Evolutionary conservation across 164 flowering plant species (phyloP).

Genomic region (Nymphaea colorata): DNA sequence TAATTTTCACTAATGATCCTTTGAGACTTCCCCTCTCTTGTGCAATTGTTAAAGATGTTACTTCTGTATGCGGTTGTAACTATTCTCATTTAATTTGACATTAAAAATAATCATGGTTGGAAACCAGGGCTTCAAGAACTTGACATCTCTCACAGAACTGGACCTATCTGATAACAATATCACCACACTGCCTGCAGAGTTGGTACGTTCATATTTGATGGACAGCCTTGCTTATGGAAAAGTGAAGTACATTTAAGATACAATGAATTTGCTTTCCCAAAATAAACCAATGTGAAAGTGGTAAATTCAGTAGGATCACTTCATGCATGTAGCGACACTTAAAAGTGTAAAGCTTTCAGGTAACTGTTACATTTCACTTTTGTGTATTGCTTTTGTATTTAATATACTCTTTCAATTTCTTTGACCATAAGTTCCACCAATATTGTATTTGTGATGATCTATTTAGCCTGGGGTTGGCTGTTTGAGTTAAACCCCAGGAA

Average conservation of each 20-base stretch:
- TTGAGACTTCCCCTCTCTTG: neutral
- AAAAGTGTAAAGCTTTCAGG: no score
- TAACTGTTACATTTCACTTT: no score
- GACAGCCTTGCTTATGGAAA: neutral
- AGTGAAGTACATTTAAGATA: neutral
- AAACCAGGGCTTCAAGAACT: constrained; percentile 59
- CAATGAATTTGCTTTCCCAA: no score
- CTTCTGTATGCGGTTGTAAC: neutral
- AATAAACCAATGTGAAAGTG: no score
- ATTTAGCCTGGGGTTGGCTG: no score
- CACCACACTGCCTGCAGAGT: constrained; percentile 55
- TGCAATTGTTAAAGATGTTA: neutral
- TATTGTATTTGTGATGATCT: no score
- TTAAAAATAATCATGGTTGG: neutral
- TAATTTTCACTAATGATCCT: constrained; percentile 9
- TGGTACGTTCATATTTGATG: constrained; percentile 28
- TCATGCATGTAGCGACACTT: no score
- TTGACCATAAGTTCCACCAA: no score
- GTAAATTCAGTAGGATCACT: no score
- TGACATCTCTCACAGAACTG: constrained; percentile 64
- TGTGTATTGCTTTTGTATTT: no score
- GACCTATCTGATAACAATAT: constrained; percentile 78
- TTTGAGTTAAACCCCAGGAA: no score
- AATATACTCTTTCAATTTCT: no score
- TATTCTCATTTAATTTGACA: neutral